Percentiles rank a stretch among this genome's conserved stretches.
Evolutionary conservation across 345 rosid species (phyloP).

Genomic region (Nephelium lappaceum): DNA sequence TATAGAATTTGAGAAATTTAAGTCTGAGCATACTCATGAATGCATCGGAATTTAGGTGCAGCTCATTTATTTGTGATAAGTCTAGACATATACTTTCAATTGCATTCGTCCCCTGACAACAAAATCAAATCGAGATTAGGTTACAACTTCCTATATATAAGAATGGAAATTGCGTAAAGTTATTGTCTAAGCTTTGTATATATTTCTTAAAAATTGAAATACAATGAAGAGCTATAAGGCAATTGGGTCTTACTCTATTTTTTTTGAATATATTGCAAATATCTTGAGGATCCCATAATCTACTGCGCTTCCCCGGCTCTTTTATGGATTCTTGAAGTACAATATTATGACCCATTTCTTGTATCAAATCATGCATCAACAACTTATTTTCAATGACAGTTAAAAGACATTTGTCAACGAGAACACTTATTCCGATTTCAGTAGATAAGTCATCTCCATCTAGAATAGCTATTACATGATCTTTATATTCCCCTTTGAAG

Average conservation of each 20-base stretch:
- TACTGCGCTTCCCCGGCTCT: slow-evolving; percentile 2
- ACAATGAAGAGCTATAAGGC: neutral
- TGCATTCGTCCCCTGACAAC: neutral
- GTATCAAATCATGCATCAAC: slow-evolving; percentile 12
- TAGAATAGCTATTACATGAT: neutral
- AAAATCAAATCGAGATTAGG: neutral
- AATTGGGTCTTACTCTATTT: slow-evolving; percentile 1
- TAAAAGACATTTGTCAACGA: neutral
- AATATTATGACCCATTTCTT: neutral
- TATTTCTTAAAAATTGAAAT: neutral
- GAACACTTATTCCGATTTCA: neutral
- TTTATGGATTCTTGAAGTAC: neutral
- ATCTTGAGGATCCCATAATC: slow-evolving; percentile 4
- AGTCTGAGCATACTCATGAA: too few species aligned
- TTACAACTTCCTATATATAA: neutral
- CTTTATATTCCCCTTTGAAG: neutral
- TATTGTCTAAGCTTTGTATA: neutral
- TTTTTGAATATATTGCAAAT: neutral
- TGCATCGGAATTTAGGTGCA: too few species aligned
- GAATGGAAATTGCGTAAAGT: neutral
- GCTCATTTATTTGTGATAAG: too few species aligned
- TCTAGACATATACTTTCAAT: too few species aligned
- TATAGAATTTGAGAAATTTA: too few species aligned
- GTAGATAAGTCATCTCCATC: slow-evolving; percentile 1
- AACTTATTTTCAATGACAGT: neutral